Percentiles rank a stretch among this genome's conserved stretches.
Conservation (phyloP, 805 yeast species). For the Candida caryicola region DNA sequence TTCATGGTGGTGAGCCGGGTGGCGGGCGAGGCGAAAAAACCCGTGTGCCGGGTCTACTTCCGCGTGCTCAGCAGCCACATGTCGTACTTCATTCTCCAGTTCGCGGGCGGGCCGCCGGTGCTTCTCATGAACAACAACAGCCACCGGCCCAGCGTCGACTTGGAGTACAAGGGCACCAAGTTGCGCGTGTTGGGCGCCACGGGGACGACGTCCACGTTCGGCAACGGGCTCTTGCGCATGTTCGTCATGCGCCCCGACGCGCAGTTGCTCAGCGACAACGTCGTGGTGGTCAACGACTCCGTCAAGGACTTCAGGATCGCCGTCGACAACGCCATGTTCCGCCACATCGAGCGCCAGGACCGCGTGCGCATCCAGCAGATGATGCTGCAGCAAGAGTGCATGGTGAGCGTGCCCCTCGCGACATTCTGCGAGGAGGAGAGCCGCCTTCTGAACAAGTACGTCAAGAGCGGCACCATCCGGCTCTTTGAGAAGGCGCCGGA, state of each 20-base stretch:
- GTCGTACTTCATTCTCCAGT: slow-evolving; percentile 27
- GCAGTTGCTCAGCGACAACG: slow-evolving; percentile 21
- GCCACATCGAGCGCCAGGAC: slow-evolving; percentile 21
- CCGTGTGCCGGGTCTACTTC: slow-evolving; percentile 30
- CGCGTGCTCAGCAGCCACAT: slow-evolving; percentile 26
- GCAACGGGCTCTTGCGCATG: slow-evolving; percentile 27
- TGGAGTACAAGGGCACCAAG: slow-evolving; percentile 25
- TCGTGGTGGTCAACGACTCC: slow-evolving; percentile 6
- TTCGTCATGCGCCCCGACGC: slow-evolving; percentile 18
- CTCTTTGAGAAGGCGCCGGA: slow-evolving; percentile 14
- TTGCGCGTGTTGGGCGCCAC: slow-evolving; percentile 31
- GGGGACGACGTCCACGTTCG: slow-evolving; percentile 35
- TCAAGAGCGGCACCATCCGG: slow-evolving; percentile 22
- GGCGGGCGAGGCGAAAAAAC: slow-evolving; percentile 13
- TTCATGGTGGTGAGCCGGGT: slow-evolving; percentile 21
- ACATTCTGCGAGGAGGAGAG: slow-evolving; percentile 26
- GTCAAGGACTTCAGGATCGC: slow-evolving; percentile 12
- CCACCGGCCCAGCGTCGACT: slow-evolving; percentile 28
- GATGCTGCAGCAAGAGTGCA: slow-evolving; percentile 15
- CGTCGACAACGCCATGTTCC: slow-evolving; percentile 15
- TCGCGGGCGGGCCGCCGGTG: slow-evolving; percentile 15
- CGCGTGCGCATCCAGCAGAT: slow-evolving; percentile 17
- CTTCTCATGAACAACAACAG: slow-evolving; percentile 28
- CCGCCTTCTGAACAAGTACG: slow-evolving; percentile 18
- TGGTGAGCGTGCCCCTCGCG: slow-evolving; percentile 29